Percentiles rank a stretch among this genome's conserved stretches.
Conservation (phyloP, 371 early-diverging fungal genomes). For the Chytridium lagenaria region DNA sequence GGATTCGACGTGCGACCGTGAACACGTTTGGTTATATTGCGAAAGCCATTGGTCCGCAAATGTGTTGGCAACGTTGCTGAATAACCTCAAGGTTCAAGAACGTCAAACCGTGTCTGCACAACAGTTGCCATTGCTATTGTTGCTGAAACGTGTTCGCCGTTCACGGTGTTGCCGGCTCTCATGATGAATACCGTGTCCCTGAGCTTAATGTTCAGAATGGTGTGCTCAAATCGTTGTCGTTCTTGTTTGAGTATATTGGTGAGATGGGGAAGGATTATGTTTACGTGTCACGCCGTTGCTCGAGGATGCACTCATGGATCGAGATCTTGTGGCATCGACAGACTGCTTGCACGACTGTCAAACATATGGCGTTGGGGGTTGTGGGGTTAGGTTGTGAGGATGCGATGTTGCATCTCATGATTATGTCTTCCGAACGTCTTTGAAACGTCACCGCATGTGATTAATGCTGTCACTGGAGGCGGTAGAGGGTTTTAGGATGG, state of each 20-base stretch:
- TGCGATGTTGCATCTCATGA: slow-evolving; percentile 90
- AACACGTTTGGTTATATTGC: slow-evolving; percentile 98
- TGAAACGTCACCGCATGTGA: slow-evolving; percentile 93
- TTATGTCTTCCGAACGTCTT: slow-evolving; percentile 97
- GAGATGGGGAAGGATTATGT: slow-evolving; percentile 91
- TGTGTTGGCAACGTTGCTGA: slow-evolving; percentile 94
- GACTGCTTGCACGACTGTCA: slow-evolving; percentile 93
- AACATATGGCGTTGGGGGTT: slow-evolving; percentile 91
- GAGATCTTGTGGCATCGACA: slow-evolving; percentile 97
- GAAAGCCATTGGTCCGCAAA: slow-evolving; percentile 99
- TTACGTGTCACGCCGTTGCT: slow-evolving; percentile 91
- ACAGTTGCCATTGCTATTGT: slow-evolving; percentile 97
- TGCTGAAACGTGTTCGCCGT: slow-evolving; percentile 96
- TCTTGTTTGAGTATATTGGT: slow-evolving; percentile 97
- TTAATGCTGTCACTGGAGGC: slow-evolving; percentile 96
- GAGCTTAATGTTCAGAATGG: slow-evolving; percentile 98
- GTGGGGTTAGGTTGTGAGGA: slow-evolving; percentile 93
- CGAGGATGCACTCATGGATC: slow-evolving; percentile 97
- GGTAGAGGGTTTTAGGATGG: slow-evolving; percentile 91
- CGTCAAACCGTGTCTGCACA: slow-evolving; percentile 97
- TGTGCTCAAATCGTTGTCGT: slow-evolving; percentile 92
- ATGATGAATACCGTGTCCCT: slow-evolving; percentile 98
- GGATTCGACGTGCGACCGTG: slow-evolving; percentile 93
- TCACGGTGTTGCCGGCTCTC: slow-evolving; percentile 95
- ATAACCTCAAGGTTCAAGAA: slow-evolving; percentile 97